Evolutionary conservation across 441 rosid genomes (phyloP).

Genomic region (Erodium chrysanthum): DNA sequence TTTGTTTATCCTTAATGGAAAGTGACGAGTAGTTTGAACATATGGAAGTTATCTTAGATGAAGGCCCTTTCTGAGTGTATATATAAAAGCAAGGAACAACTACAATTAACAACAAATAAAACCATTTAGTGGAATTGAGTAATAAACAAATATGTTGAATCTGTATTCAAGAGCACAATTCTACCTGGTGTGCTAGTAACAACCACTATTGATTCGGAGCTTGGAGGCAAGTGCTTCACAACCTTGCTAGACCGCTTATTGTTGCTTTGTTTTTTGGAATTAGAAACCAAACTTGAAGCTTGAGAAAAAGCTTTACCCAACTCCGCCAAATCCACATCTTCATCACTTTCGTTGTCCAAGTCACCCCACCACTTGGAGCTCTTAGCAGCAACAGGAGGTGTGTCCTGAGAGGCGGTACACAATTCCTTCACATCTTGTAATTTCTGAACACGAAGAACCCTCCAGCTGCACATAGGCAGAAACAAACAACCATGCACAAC

Average conservation of each 20-base stretch:
- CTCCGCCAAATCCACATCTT: constrained; percentile 51
- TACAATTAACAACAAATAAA: constrained; percentile 24
- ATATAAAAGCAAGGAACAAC: constrained; percentile 88
- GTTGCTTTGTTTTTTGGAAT: constrained; percentile 30
- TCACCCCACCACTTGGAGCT: constrained; percentile 47
- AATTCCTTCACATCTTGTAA: constrained; percentile 22
- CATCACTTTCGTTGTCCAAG: constrained; percentile 37
- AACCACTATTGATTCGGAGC: constrained; percentile 17
- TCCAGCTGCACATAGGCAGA: constrained; percentile 45
- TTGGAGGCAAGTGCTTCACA: constrained; percentile 26
- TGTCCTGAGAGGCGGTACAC: constrained; percentile 10
- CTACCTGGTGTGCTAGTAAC: constrained; percentile 38
- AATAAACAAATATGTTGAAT: background rate
- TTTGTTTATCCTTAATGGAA: constrained; percentile 39
- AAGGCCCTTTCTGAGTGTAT: constrained; percentile 41
- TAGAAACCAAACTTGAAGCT: constrained; percentile 44
- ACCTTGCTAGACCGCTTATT: constrained; percentile 21
- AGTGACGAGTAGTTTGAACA: constrained; percentile 33
- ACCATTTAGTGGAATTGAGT: background rate
- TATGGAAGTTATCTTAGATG: constrained; percentile 29
- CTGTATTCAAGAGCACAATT: constrained; percentile 1
- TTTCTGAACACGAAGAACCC: constrained; percentile 65
- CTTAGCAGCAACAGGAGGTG: constrained; percentile 27
- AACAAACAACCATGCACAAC: background rate
- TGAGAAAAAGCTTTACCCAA: constrained; percentile 53